phyloP scores from a whole-genome alignment of 2,329 filamentous ascomycete genomes.

The Colletotrichum eremochloae region DNA sequence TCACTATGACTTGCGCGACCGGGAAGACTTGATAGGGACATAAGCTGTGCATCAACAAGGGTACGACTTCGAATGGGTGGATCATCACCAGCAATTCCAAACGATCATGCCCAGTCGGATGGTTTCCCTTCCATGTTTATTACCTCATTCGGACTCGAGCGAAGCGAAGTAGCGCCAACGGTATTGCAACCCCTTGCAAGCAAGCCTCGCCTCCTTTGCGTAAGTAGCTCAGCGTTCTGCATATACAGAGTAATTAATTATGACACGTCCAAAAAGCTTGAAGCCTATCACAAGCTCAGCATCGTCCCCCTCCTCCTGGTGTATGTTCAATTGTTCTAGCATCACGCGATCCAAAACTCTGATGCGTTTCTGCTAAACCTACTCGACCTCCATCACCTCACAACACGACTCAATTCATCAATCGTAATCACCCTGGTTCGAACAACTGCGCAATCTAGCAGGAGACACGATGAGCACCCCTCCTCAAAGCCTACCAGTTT shows the following conservation, averaged over 20 bases:
- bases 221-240: neutral
- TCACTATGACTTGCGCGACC: neutral
- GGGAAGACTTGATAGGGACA: neutral
- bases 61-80: neutral
- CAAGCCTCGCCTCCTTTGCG: neutral
- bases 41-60: conserved; percentile 1
- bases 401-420: neutral
- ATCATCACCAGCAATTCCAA: neutral
- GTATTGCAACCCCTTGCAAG: neutral
- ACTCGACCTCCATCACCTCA: neutral
- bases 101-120: conserved; percentile 3
- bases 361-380: neutral
- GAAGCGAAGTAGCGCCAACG: neutral
- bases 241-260: neutral
- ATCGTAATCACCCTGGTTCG: neutral
- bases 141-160: neutral
- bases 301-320: neutral
- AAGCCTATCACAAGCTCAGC: neutral
- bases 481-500: neutral
- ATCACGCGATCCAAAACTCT: neutral
- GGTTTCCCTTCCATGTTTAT: neutral
- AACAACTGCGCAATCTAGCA: neutral
- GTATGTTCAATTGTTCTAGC: too few species aligned
- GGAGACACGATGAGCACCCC: neutral
- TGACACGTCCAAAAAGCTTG: neutral